Base-by-base conservation (phyloP, 2,329 filamentous ascomycete species). In the Alternaria atra region DNA sequence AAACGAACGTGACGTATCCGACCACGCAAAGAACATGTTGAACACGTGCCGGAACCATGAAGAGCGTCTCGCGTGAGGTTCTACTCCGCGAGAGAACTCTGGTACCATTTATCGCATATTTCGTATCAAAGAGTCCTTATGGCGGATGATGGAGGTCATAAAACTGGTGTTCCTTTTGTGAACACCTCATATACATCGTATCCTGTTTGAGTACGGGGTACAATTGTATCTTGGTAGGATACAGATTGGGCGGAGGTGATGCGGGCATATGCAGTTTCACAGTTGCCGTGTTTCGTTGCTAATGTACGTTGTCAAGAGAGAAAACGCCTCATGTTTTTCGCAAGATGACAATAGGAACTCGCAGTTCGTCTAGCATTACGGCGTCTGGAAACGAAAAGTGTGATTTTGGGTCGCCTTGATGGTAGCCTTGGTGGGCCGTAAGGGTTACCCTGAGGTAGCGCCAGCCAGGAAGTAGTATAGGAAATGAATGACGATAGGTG, bases 401-500 rank as follows among this genome's bases (percentile, higher is more conserved):
- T 1, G 4, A 15, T 13, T 34, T 13, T 34, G 32, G 32, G 32
- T 15, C 3, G 13, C 23, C 9, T 43, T 42, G n/a, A 43, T 15
- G 39, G 39, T 25, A 12, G 6, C 17, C 15, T 48, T 48, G 3
- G 17, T 25, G 5, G 12, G 39, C 39, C 25, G 12, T 25, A 25
- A 5, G 39, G 6, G 10, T 42, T 42, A 4, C 39, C 39, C 6
- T 25, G 20, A 15, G 17, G 39, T 42, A 17, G 39, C 20, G 20
- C 20, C 20, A 23, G 17, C 39, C 39, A 40, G 8, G 6, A 17
- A 23, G 13, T 9, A 23, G 17, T 4, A 92, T 73, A 91, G 66
- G 81, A 20, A n/a, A n/a, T n/a, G n/a, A 9, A 25, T 10, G 23
- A 32, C 7, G 23, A 15, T 1, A 40, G 17, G 15, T 17, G 5